A percentile compares a stretch with the other conserved stretches of the same genome.
Conservation (phyloP, 2,329 filamentous ascomycete species). For the Phialophora macrospora region DNA sequence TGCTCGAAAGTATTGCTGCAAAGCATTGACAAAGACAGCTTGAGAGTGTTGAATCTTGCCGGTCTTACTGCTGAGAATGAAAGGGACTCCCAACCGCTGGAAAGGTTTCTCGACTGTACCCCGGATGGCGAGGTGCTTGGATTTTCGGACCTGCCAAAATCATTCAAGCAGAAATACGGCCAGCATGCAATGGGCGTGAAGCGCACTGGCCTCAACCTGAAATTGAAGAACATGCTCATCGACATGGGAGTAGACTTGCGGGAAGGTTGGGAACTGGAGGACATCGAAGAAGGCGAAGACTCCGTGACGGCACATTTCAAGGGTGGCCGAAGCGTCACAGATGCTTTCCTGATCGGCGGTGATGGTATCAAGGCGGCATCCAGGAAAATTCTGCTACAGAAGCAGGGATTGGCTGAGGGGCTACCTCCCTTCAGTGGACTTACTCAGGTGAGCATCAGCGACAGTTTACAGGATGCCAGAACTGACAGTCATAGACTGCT, state of each 20-base stretch:
- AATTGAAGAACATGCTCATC: conserved; percentile 25
- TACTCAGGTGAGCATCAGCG: conserved; percentile 22
- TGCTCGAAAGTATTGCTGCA: too few relatives aligned
- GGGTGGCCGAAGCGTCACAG: conserved; percentile 51
- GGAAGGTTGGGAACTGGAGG: conserved; percentile 36
- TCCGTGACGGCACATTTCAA: conserved; percentile 54
- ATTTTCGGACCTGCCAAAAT: conserved; percentile 19
- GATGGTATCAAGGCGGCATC: conserved; percentile 49
- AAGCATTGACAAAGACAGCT: conserved; percentile 7
- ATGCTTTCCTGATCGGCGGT: conserved; percentile 56
- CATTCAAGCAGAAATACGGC: conserved; percentile 25
- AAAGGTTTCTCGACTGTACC: conserved; percentile 20
- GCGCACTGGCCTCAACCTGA: conserved; percentile 28
- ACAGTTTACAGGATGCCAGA: not conserved
- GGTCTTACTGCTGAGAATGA: conserved; percentile 19
- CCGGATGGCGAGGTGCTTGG: conserved; percentile 22
- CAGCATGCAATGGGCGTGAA: conserved; percentile 26
- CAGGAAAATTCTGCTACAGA: conserved; percentile 21
- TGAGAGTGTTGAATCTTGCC: conserved; percentile 25
- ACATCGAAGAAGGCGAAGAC: conserved; percentile 45
- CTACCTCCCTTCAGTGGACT: conserved; percentile 22
- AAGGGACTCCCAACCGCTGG: conserved; percentile 11
- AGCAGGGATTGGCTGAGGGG: conserved; percentile 16
- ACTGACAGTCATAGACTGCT: conserved; percentile 20
- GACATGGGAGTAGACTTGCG: conserved; percentile 24